A percentile compares a stretch with the other conserved stretches of the same genome.
Conservation (phyloP, 352 stramenopile species). For the Phytophthora cryptogea region DNA sequence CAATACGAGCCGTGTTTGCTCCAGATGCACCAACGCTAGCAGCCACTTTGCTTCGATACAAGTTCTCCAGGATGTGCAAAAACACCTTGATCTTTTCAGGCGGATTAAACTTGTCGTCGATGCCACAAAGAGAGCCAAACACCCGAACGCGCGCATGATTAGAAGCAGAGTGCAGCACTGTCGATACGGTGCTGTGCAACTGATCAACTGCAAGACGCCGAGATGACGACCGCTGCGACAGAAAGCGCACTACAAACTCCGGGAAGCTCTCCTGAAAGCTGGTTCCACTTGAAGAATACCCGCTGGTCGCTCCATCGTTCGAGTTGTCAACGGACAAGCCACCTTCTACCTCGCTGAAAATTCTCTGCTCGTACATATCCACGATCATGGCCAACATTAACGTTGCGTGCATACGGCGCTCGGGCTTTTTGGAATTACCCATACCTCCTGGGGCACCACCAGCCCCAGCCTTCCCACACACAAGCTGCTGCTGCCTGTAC, state of each 20-base stretch:
- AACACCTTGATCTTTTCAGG: constrained; percentile 74
- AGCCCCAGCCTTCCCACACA: constrained; percentile 14
- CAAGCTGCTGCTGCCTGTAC: constrained; percentile 57
- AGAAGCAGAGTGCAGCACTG: constrained; percentile 48
- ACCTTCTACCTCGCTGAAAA: constrained; percentile 47
- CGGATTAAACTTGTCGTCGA: constrained; percentile 65
- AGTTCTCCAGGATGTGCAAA: constrained; percentile 60
- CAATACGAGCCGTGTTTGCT: constrained; percentile 30
- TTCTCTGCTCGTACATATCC: constrained; percentile 74
- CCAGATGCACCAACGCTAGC: constrained; percentile 20
- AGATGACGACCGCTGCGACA: constrained; percentile 52
- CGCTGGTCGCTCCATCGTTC: constrained; percentile 9
- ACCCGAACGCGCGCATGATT: constrained; percentile 57
- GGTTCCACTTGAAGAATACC: constrained; percentile 14
- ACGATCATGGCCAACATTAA: constrained; percentile 72
- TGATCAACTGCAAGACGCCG: constrained; percentile 61
- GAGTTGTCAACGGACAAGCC: constrained; percentile 17
- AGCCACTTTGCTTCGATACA: constrained; percentile 62
- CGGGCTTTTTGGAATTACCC: constrained; percentile 47
- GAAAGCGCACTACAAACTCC: constrained; percentile 66
- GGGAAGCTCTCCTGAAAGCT: constrained; percentile 64
- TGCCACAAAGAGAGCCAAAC: constrained; percentile 66
- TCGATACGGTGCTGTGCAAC: constrained; percentile 55
- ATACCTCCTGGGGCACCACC: constrained; percentile 14
- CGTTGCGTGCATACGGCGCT: constrained; percentile 73